Percentiles rank a stretch among this genome's conserved stretches.
phyloP scores from a whole-genome alignment of 768 basidiomycete species.

The Podaxis carcinomalis region DNA sequence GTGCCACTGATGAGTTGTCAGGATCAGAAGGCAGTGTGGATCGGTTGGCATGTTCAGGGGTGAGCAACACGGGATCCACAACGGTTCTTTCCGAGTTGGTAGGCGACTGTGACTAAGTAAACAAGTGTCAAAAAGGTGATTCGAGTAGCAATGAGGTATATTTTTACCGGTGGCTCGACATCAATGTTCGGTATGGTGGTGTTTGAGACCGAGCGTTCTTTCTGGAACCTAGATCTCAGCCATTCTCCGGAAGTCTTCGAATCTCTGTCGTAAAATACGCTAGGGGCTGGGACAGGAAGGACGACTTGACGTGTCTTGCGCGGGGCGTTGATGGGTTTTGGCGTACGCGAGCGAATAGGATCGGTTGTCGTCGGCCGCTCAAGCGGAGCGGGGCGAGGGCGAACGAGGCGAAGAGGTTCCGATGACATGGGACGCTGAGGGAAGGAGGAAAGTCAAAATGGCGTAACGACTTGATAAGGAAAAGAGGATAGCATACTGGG shows the following conservation, averaged over 20 bases:
- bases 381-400: background rate
- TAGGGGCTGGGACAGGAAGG: slow-evolving; percentile 15
- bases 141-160: background rate
- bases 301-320: slow-evolving; percentile 9
- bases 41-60: slow-evolving; percentile 29
- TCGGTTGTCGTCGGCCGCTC: slow-evolving; percentile 2
- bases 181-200: slow-evolving; percentile 37
- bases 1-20: background rate
- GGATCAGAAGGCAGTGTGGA: slow-evolving; percentile 8
- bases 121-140: background rate
- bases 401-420: background rate
- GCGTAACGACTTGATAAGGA: background rate
- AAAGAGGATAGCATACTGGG: background rate
- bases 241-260: slow-evolving; percentile 7
- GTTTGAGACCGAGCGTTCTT: slow-evolving; percentile 25
- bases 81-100: slow-evolving; percentile 28
- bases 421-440: slow-evolving; percentile 6
- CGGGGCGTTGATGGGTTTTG: background rate
- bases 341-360: background rate
- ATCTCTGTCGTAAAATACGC: background rate
- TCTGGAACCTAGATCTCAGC: slow-evolving; percentile 17
- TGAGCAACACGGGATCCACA: slow-evolving; percentile 36
- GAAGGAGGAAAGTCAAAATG: background rate
- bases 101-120: slow-evolving; percentile 34
- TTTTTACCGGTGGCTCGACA: slow-evolving; percentile 42